phyloP scores from a whole-genome alignment of 257 asterid genomes.

The Solanum clarkiae region DNA sequence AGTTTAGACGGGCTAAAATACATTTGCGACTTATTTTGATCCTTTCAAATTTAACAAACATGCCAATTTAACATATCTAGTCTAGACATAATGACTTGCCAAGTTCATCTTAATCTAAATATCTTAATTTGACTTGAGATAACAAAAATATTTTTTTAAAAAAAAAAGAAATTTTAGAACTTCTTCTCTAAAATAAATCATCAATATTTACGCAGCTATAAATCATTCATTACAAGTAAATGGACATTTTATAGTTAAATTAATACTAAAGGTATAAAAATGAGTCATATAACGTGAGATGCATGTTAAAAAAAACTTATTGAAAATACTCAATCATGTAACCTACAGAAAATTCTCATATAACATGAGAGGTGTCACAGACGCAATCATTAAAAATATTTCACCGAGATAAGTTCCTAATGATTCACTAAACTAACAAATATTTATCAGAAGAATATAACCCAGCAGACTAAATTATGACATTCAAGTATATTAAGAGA shows the following conservation, averaged over 20 bases:
- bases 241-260: no score
- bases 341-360: neutral
- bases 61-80: neutral
- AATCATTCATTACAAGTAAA: no score
- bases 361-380: neutral
- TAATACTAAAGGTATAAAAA: no score
- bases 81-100: neutral
- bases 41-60: neutral
- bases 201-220: no score
- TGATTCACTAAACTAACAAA: neutral
- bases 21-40: neutral
- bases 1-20: neutral
- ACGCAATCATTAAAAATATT: neutral
- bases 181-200: no score
- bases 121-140: no score
- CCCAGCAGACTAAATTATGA: neutral
- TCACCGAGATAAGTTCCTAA: neutral
- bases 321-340: neutral
- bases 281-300: no score
- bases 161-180: no score
- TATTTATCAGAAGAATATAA: neutral
- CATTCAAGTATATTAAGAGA: neutral
- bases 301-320: no score
- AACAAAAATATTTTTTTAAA: no score
- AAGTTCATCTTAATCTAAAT: no score